Percentiles rank a stretch among this genome's conserved stretches.
phyloP scores from a whole-genome alignment of 495 filamentous ascomycete genomes.

The Aspergillus hancockii region DNA sequence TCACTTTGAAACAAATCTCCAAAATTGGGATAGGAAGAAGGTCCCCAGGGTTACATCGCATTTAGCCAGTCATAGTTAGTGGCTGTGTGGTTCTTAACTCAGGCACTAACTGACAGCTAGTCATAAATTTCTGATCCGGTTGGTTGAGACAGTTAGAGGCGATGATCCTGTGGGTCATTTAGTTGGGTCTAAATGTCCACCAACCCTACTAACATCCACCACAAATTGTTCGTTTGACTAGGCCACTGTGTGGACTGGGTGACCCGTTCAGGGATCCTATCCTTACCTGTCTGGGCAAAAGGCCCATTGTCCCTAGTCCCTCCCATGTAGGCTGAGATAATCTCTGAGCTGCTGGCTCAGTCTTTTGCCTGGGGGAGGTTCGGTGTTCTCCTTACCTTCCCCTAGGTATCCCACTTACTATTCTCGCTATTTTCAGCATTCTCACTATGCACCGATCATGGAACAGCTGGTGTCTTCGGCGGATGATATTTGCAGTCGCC shows the following conservation, averaged over 20 bases:
- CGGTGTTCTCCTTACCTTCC: slow-evolving; percentile 1
- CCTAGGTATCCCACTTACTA: background rate
- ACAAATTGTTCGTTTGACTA: slow-evolving; percentile 1
- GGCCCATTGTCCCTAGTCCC: background rate
- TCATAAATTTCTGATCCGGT: background rate
- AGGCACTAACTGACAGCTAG: slow-evolving; percentile 1
- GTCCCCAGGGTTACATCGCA: background rate
- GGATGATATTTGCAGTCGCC: slow-evolving; percentile 1
- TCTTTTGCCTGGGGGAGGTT: background rate
- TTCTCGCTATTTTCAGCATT: background rate
- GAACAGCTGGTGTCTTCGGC: slow-evolving; percentile 1
- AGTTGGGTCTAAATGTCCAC: background rate
- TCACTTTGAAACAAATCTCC: background rate
- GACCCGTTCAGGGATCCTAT: slow-evolving; percentile 1
- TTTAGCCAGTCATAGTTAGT: background rate
- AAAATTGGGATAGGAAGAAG: background rate
- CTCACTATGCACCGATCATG: slow-evolving; percentile 1
- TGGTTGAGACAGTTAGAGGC: background rate
- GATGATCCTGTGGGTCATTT: slow-evolving; percentile 1
- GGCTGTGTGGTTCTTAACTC: slow-evolving; percentile 2
- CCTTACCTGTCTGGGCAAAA: background rate
- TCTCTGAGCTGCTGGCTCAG: slow-evolving; percentile 1
- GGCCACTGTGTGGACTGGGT: background rate
- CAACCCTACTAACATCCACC: background rate
- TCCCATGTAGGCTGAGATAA: background rate